Evolutionary conservation across 108 stramenopile genomes (phyloP).

Genomic region (Nannochloropsis salina): DNA sequence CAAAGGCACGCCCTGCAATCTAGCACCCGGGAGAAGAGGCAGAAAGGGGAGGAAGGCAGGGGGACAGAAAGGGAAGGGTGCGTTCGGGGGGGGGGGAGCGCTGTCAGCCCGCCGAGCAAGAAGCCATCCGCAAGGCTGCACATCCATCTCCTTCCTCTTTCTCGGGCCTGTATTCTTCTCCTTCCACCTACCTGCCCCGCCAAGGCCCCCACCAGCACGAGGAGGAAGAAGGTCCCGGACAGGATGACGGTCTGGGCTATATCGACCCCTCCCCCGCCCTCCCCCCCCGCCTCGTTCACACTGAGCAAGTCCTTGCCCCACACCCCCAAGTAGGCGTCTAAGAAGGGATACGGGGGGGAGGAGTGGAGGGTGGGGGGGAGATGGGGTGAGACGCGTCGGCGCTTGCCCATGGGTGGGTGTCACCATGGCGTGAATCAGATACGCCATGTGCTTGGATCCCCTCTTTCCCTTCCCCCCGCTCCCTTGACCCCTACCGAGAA

Average conservation of each 20-base stretch:
- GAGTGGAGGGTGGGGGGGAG: background rate
- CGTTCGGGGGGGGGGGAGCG: background rate
- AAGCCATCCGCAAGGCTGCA: too few relatives aligned
- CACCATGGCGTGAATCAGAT: background rate
- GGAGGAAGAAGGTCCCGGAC: constrained; percentile 28
- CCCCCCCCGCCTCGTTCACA: background rate
- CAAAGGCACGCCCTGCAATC: background rate
- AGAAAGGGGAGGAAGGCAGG: background rate
- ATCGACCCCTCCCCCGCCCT: constrained; percentile 20
- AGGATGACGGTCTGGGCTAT: constrained; percentile 22
- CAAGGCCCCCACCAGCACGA: constrained; percentile 39
- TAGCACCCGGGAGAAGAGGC: background rate
- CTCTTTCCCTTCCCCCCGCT: background rate
- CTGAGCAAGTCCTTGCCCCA: constrained; percentile 40
- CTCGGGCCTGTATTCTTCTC: background rate
- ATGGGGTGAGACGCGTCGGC: background rate
- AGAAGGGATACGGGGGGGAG: background rate
- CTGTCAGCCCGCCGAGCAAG: too few relatives aligned
- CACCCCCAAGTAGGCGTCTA: constrained; percentile 63
- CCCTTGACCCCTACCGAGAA: constrained; percentile 58
- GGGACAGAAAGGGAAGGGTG: background rate
- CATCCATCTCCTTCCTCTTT: background rate
- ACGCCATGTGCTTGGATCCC: background rate
- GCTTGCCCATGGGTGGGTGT: background rate
- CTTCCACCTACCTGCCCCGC: constrained; percentile 27